Base-by-base conservation (phyloP, 2,329 filamentous ascomycete genomes). In the Ascochyta pisi region DNA sequence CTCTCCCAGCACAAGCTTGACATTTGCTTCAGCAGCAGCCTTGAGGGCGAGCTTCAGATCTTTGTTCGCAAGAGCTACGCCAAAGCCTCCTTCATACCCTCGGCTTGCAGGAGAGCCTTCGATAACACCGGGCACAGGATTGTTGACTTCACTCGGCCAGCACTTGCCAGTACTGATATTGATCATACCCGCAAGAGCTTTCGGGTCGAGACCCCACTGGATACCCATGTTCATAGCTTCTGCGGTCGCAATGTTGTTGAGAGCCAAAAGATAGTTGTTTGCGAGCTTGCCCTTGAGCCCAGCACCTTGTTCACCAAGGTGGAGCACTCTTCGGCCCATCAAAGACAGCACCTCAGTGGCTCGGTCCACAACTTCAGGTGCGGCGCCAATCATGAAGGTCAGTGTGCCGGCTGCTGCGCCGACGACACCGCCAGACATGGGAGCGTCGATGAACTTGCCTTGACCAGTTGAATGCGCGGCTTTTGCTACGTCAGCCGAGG, bases 71-170 rank as follows among this genome's bases (percentile, higher is more conserved):
- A 83, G 65, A 47, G 73, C 70, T n/a, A 81, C 76, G 4, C 81
- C 80, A 59, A 83, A 83, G 0, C 81, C 81, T 19, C 80, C 80
- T 22, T 79, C 77, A 54, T 83, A 99, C 50, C 89, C 92, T 53
- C 89, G 82, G 50, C 83, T 85, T 0, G 92, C 89, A 0, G 94
- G 92, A 2, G 91, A 85, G 0, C 83, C 85, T 58, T 89, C 86
- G 22, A 94, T 83, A 0, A 97, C 92, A 13, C 92, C 93, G 10
- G 87, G 87, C 3, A 98, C 92, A 0, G 95, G 95, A 73, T 98
- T 98, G 78, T 99, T 99, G 60, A 96, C 82, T 78, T 97, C 93
- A 68, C 89, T 95, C 1, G 94, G 92, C 95, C 95, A 99, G 82
- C 93, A 98, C 63, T 84, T 86, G n/a, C 95, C 95, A 0, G 94